Conservation (phyloP, 2,329 filamentous ascomycete genomes). For the Ophiobolus disseminans region DNA sequence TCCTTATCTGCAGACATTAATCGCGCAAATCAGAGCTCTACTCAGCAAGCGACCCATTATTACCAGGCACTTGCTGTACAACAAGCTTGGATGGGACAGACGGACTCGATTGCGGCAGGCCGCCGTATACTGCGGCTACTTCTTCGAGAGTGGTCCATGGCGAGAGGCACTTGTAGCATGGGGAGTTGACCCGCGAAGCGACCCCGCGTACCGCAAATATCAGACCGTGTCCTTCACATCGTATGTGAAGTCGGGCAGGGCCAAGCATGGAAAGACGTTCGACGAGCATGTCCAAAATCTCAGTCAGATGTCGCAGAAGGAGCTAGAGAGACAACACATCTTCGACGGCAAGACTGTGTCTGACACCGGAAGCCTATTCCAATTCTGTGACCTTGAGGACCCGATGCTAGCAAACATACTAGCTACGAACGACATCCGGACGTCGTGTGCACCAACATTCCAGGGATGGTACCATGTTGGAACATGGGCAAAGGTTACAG, state of each 20-base stretch:
- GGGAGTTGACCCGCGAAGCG: conserved; percentile 82
- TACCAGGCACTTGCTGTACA: conserved; percentile 82
- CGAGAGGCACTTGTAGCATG: conserved; percentile 85
- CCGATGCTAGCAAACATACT: conserved; percentile 73
- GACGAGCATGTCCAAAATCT: conserved; percentile 35
- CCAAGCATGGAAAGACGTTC: conserved; percentile 33
- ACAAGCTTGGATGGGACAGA: conserved; percentile 66
- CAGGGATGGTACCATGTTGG: conserved; percentile 89
- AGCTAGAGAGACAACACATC: conserved; percentile 62
- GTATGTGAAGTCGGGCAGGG: conserved; percentile 38
- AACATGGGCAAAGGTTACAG: conserved; percentile 81
- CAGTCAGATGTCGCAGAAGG: conserved; percentile 26
- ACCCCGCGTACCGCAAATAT: conserved; percentile 79
- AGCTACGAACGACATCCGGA: conserved; percentile 61
- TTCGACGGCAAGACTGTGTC: conserved; percentile 81
- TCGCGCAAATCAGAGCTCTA: conserved; percentile 68
- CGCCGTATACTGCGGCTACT: conserved; percentile 85
- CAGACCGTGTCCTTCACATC: conserved; percentile 70
- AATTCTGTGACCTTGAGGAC: conserved; percentile 90
- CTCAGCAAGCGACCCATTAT: conserved; percentile 81
- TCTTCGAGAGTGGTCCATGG: conserved; percentile 92
- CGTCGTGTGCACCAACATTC: conserved; percentile 52
- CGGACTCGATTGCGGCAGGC: conserved; percentile 71
- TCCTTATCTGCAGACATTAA: conserved; percentile 67
- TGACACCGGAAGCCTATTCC: conserved; percentile 88